Evolutionary conservation across 805 yeast genomes (phyloP).

Genomic region (Ogataea pignaliae): DNA sequence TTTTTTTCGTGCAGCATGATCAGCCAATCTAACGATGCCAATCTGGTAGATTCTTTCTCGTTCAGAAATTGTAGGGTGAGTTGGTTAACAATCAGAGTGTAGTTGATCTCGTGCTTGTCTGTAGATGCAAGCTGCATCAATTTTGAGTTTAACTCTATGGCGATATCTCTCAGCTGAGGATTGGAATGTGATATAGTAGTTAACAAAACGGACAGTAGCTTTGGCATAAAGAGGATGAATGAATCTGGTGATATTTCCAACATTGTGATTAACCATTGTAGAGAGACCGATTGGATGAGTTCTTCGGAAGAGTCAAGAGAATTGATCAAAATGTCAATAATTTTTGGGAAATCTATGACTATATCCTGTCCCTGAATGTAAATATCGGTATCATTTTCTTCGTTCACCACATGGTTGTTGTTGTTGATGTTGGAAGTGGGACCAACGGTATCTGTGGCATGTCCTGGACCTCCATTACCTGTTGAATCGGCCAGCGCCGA

Average conservation of each 20-base stretch:
- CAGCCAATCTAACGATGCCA: constrained; percentile 88
- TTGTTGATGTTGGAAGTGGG: constrained; percentile 9
- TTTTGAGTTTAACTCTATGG: constrained; percentile 52
- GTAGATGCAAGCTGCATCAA: constrained; percentile 46
- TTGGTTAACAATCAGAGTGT: constrained; percentile 61
- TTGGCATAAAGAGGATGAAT: constrained; percentile 69
- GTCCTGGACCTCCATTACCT: background rate
- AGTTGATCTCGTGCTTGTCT: constrained; percentile 34
- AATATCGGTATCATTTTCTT: constrained; percentile 44
- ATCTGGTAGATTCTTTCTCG: constrained; percentile 75
- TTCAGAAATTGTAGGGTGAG: constrained; percentile 67
- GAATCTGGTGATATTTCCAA: constrained; percentile 72
- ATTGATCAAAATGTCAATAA: constrained; percentile 76
- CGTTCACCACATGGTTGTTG: constrained; percentile 17
- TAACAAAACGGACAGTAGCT: constrained; percentile 64
- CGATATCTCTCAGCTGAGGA: constrained; percentile 46
- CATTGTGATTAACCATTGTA: constrained; percentile 78
- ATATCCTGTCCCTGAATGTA: constrained; percentile 80
- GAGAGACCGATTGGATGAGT: constrained; percentile 72
- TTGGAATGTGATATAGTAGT: constrained; percentile 55
- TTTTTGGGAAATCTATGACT: constrained; percentile 70
- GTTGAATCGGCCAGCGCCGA: background rate
- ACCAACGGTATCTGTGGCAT: background rate
- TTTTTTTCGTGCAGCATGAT: constrained; percentile 72
- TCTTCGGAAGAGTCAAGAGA: constrained; percentile 70